phyloP scores from a whole-genome alignment of 768 basidiomycete genomes.

The Rhizopogon vesiculosus region DNA sequence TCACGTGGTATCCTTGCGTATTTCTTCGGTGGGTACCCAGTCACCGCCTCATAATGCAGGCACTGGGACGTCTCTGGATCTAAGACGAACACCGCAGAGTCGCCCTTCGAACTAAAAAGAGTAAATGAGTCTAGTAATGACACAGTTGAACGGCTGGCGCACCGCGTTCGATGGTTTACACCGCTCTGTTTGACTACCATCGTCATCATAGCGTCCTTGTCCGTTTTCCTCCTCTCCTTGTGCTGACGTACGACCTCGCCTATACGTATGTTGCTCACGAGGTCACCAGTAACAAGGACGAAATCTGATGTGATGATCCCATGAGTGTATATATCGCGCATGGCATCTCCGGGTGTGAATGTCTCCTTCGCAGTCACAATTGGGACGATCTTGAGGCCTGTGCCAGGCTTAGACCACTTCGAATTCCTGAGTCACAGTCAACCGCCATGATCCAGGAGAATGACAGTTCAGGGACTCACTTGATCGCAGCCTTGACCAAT shows the following conservation, averaged over 20 bases:
- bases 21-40: conserved; percentile 62
- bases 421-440: conserved; percentile 49
- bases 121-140: not conserved
- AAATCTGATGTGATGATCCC: conserved; percentile 89
- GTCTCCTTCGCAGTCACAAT: conserved; percentile 84
- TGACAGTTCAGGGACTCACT: conserved; percentile 37
- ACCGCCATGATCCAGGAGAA: conserved; percentile 1
- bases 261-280: conserved; percentile 90
- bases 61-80: conserved; percentile 76
- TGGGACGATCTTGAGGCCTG: conserved; percentile 78
- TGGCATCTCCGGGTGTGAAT: conserved; percentile 85
- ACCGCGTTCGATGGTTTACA: conserved; percentile 70
- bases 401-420: conserved; percentile 78
- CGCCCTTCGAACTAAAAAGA: conserved; percentile 54
- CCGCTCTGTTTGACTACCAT: conserved; percentile 87
- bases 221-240: conserved; percentile 78
- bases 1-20: conserved; percentile 72
- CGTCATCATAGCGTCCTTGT: conserved; percentile 95
- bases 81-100: conserved; percentile 75
- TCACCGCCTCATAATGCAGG: conserved; percentile 77
- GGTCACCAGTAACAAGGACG: conserved; percentile 85
- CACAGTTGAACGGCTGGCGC: conserved; percentile 15
- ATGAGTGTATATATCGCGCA: conserved; percentile 91
- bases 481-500: conserved; percentile 79
- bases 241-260: conserved; percentile 87